Base-by-base conservation (phyloP, 164 flowering plant species). In the Echeveria elegans region DNA sequence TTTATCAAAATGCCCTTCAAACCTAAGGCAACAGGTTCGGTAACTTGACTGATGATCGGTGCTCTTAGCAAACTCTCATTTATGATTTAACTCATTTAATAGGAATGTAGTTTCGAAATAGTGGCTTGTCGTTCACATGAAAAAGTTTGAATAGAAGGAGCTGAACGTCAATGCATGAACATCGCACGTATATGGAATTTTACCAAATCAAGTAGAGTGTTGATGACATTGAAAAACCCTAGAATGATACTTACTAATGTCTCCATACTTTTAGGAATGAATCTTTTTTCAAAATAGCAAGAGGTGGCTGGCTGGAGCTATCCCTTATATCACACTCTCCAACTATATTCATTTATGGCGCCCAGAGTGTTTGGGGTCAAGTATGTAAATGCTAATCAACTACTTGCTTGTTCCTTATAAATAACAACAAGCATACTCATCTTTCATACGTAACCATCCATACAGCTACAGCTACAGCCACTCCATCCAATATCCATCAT, bases 341-440 rank as follows among this genome's bases (percentile, higher is more conserved):
- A 53, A 53, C 59, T 53, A 26, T 24, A 53, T 53, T 53, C 59
- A 53, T 53, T 53, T 53, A 53, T 53, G 24, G 59, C 29, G 24
- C 59, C 8, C 59, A 53, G 4, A 15, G 16, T 10, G n/a, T 4
- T 23, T 53, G 2, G 2, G 59, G 59, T 53, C 30, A 21, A 3
- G 37, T 34, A 34, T 34, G 37, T 34, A 34, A 34, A 34, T 34
- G 37, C 5, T 7, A 34, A 34, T 34, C 37, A 34, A 3, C 37
- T 34, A 52, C 58, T 52, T 6, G 29, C 59, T 53, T 53, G 10
- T 24, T 23, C 59, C 59, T 5, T 34, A 34, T 34, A 34, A 34
- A 34, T 34, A n/a, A 34, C 37, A 34, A 34, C 7, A 34, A 34
- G 7, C 3, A 34, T 34, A 34, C 37, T 34, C 7, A 7, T 34